These are phyloP conservation scores for Phyllosticta citribraziliensis DNA, from an alignment of 2,329 filamentous ascomycete species.

Conservation along the genomic window DNA sequence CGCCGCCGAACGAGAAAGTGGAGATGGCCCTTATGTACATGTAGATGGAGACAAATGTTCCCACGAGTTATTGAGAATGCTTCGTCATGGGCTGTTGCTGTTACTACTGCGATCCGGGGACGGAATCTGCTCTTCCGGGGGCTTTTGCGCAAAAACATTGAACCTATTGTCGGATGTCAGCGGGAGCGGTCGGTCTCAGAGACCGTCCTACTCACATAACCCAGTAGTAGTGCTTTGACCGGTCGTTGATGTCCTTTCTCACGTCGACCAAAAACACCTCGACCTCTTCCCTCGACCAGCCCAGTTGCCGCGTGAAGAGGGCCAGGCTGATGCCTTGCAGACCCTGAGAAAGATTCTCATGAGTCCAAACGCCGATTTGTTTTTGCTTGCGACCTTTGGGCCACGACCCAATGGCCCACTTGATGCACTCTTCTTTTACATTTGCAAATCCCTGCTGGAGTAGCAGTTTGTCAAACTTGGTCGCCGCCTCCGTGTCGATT, in stretches of 20 bases:
- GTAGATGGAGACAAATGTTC: too few relatives aligned
- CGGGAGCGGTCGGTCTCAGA: not conserved
- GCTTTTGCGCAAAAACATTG: not conserved
- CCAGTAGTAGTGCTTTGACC: slow-evolving; percentile 4
- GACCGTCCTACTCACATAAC: not conserved
- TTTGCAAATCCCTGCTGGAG: slow-evolving; percentile 20
- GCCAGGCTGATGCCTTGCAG: slow-evolving; percentile 10
- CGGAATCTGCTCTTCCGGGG: not conserved
- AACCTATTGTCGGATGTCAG: not conserved
- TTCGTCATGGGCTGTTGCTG: not conserved
- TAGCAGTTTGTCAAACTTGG: slow-evolving; percentile 28
- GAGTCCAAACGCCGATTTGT: slow-evolving; percentile 7
- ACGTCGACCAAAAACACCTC: slow-evolving; percentile 6
- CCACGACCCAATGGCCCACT: slow-evolving; percentile 21
- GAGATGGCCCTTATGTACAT: too few relatives aligned
- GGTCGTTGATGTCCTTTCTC: slow-evolving; percentile 9
- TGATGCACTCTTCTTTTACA: slow-evolving; percentile 20
- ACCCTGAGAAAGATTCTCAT: slow-evolving; percentile 6
- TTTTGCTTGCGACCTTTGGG: too few relatives aligned
- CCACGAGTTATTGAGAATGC: too few relatives aligned
- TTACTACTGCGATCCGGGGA: not conserved
- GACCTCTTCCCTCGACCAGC: slow-evolving; percentile 8
- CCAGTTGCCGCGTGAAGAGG: slow-evolving; percentile 3
- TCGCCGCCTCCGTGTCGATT: slow-evolving; percentile 16
- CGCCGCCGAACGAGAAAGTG: too few relatives aligned